Base-by-base conservation (phyloP, 2,329 filamentous ascomycete species). In the Verticillium tricorpus region DNA sequence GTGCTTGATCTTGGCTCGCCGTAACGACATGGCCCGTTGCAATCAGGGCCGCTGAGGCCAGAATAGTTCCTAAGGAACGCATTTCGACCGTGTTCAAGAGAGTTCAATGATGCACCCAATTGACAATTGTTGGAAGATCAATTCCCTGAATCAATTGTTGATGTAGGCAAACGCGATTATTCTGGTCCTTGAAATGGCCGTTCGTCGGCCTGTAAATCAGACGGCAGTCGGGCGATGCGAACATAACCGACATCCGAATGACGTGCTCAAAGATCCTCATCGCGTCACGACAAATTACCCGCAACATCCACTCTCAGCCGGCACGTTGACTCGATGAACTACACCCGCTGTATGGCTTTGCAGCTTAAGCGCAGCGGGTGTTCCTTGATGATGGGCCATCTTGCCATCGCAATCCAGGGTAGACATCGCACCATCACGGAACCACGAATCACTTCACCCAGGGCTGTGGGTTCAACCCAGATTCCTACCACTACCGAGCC, bases 1-100 rank as follows among this genome's bases (percentile, higher is more conserved):
- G 63, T 8, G 54, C 25, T 56, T 64, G 63, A 14, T 54, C 54
- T 25, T 63, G 57, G 22, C 40, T 35, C 5, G 45, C 34, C 2
- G 52, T 32, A 5, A 57, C 54, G 25, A 56, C 45, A 22, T 8
- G 39, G 54, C 55, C 8, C 5, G 52, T 57, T 14, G 57, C 40
- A 14, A 60, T 14, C n/a, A 63, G 17, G 15, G 59, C 59, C 34
- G 52, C 31, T 1, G 45, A 40, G 57, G 57, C 57, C 39, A 64
- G 4, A 3, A 7, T 15, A 17, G 31, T 40, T 3, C 28, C 7
- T 52, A 59, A 28, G 56, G 3, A 3, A 22, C 45, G 45, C 63
- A 64, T 64, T 3, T 15, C 5, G 5, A 28, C 28, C 4, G 28
- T 28, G 28, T 28, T 28, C 5, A 28, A 28, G 4, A 28, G 28